phyloP scores from a whole-genome alignment of 2,329 filamentous ascomycete genomes.

The Pseudopyricularia javanii region DNA sequence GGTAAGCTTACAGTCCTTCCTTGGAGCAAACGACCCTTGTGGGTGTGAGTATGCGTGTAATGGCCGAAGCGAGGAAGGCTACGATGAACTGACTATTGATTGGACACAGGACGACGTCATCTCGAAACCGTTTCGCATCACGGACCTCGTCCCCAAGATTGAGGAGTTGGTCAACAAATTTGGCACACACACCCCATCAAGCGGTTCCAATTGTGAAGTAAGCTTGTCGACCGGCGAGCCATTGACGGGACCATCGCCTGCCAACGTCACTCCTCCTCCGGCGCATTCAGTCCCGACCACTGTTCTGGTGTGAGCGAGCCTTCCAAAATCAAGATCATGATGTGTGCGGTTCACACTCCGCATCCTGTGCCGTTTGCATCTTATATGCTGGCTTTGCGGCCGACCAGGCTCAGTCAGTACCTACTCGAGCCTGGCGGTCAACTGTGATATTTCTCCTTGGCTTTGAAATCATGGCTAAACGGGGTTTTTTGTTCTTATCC shows the following conservation, averaged over 20 bases:
- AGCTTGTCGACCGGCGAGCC: background rate
- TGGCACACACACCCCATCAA: background rate
- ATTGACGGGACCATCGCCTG: background rate
- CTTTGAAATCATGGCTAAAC: too few relatives aligned
- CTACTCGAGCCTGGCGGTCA: too few relatives aligned
- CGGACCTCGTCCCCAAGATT: constrained; percentile 49
- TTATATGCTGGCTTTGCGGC: too few relatives aligned
- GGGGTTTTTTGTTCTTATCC: too few relatives aligned
- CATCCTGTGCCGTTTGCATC: too few relatives aligned
- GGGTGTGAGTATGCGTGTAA: background rate
- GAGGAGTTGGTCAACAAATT: constrained; percentile 25
- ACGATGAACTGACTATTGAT: background rate
- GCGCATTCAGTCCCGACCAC: background rate
- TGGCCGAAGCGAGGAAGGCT: background rate
- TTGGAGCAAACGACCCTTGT: too few relatives aligned
- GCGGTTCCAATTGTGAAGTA: background rate
- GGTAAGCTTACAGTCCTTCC: too few relatives aligned
- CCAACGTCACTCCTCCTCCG: background rate
- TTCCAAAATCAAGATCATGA: background rate
- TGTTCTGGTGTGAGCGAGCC: background rate
- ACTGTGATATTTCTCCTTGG: too few relatives aligned
- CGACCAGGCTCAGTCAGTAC: too few relatives aligned
- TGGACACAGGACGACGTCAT: constrained; percentile 44
- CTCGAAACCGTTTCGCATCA: constrained; percentile 57
- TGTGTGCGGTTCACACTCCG: too few relatives aligned